These are phyloP conservation scores for Monoraphidium neglectum DNA, from an alignment of 139 green algal species.

Conservation along the genomic window DNA sequence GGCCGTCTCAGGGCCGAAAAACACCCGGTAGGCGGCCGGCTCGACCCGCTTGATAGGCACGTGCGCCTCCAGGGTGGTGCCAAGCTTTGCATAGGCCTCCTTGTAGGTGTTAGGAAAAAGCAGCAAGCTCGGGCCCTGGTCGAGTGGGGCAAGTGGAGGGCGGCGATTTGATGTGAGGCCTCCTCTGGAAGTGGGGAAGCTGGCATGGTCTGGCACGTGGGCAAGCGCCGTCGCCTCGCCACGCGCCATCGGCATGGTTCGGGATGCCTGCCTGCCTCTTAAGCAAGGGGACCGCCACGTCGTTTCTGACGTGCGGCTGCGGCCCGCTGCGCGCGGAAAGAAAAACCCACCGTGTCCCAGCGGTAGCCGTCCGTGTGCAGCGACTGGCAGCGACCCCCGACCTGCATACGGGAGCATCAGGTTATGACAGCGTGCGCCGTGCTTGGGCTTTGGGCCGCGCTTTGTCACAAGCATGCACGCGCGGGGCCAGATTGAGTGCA, in stretches of 20 bases:
- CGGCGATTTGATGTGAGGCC: conserved; percentile 39
- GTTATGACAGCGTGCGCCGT: neutral
- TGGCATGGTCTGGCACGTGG: neutral
- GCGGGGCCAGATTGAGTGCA: neutral
- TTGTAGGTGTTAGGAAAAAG: conserved; percentile 78
- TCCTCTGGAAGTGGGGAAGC: neutral
- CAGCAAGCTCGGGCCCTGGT: conserved; percentile 80
- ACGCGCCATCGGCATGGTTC: neutral
- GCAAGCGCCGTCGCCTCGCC: neutral
- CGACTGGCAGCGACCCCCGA: conserved; percentile 52
- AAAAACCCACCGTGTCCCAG: too few species aligned
- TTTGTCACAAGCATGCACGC: too few species aligned
- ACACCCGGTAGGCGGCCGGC: conserved; percentile 78
- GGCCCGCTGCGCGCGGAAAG: neutral
- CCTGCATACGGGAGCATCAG: conserved; percentile 12
- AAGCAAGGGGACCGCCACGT: too few species aligned
- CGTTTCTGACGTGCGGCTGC: neutral
- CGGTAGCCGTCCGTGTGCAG: conserved; percentile 16
- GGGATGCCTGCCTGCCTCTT: neutral
- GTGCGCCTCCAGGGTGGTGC: conserved; percentile 47
- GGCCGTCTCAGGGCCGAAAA: conserved; percentile 50
- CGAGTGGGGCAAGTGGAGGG: conserved; percentile 43
- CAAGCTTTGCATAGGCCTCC: conserved; percentile 68
- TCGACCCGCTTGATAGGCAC: conserved; percentile 38
- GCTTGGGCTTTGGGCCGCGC: too few species aligned